Conservation (phyloP, 192 early-diverging fungal species). For the Umbelopsis ramanniana region DNA sequence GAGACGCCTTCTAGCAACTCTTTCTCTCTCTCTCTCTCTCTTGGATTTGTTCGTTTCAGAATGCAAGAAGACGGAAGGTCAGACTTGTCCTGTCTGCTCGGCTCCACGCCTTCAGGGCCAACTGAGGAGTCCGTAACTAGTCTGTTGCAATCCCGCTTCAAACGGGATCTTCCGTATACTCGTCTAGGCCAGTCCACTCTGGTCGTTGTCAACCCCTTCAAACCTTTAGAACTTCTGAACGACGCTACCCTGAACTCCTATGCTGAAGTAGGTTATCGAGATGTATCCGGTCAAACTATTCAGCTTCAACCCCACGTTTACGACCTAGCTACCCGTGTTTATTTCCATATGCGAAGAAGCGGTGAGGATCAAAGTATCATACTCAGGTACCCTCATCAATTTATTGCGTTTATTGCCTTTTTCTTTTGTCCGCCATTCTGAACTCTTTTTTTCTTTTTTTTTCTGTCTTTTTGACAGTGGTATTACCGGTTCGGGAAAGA, state of each 20-base stretch:
- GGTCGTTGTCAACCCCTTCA: slow-evolving; percentile 58
- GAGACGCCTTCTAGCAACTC: neutral
- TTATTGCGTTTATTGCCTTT: slow-evolving; percentile 12
- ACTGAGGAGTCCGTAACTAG: slow-evolving; percentile 53
- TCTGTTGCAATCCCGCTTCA: slow-evolving; percentile 46
- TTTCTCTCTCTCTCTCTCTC: neutral
- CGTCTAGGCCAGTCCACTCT: slow-evolving; percentile 52
- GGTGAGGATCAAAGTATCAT: slow-evolving; percentile 76
- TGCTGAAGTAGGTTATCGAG: slow-evolving; percentile 57
- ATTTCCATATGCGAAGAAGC: slow-evolving; percentile 71
- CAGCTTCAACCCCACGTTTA: slow-evolving; percentile 65
- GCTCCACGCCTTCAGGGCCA: slow-evolving; percentile 16
- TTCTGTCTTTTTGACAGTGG: slow-evolving; percentile 65
- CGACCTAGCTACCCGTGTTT: slow-evolving; percentile 69
- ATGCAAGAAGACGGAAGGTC: slow-evolving; percentile 35
- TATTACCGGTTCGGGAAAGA: slow-evolving; percentile 87
- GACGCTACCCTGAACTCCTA: slow-evolving; percentile 56
- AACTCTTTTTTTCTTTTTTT: neutral
- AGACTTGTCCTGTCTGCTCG: slow-evolving; percentile 27
- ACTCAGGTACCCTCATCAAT: slow-evolving; percentile 52
- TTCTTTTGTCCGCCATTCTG: slow-evolving; percentile 9
- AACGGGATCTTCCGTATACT: slow-evolving; percentile 57
- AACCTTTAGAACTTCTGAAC: slow-evolving; percentile 48
- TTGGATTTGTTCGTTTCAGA: neutral
- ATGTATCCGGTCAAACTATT: slow-evolving; percentile 32